phyloP scores from a whole-genome alignment of 306 rosid species.

The Urtica urens region DNA sequence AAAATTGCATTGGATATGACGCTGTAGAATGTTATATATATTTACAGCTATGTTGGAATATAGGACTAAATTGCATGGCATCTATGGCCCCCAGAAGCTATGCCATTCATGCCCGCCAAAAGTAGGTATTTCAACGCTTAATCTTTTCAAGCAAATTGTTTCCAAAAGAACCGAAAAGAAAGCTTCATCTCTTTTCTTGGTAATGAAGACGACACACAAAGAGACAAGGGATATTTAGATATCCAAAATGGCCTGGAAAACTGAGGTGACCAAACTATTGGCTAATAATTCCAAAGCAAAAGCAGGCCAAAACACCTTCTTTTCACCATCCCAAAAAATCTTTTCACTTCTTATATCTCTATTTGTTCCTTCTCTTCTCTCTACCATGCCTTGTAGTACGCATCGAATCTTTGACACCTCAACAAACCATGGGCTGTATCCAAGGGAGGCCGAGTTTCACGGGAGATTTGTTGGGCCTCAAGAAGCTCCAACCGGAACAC shows the following conservation, averaged over 20 bases:
- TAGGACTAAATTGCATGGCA: no score
- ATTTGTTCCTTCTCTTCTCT: neutral
- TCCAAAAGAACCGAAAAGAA: no score
- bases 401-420: slow-evolving; percentile 13
- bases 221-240: no score
- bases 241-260: no score
- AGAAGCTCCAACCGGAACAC: slow-evolving; percentile 13
- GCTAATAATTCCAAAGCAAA: slow-evolving; percentile 23
- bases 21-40: no score
- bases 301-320: slow-evolving; percentile 26
- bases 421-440: slow-evolving; percentile 57
- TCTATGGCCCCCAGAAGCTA: no score
- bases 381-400: slow-evolving; percentile 20
- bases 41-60: no score
- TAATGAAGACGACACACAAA: neutral
- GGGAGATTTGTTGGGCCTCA: slow-evolving; percentile 1
- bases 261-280: no score
- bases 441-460: slow-evolving; percentile 12
- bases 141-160: no score
- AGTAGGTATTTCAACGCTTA: no score
- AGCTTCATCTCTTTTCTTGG: slow-evolving; percentile 8
- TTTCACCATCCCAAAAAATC: neutral
- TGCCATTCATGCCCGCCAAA: no score
- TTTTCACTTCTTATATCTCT: neutral
- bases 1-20: no score